Conservation (phyloP, 2,329 filamentous ascomycete species). For the Pestalotiopsis sp. region DNA sequence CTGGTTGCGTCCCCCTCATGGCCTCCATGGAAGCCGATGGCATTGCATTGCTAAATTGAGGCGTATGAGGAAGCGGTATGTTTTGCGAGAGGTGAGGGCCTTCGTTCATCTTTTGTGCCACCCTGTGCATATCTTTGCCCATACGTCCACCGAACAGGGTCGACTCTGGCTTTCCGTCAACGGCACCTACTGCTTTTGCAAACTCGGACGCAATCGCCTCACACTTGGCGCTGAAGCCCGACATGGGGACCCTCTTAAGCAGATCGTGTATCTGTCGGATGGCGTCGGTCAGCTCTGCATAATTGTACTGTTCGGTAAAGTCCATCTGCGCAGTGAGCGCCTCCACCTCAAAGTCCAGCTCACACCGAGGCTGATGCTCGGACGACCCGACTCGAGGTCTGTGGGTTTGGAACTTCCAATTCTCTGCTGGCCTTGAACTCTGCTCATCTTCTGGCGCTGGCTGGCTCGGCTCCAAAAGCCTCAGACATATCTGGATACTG, state of each 20-base stretch:
- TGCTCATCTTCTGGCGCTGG: neutral
- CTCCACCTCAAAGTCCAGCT: conserved; percentile 14
- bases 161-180: conserved; percentile 17
- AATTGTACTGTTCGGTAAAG: conserved; percentile 19
- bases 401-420: conserved; percentile 14
- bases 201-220: conserved; percentile 25
- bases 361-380: conserved; percentile 9
- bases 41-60: neutral
- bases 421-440: neutral
- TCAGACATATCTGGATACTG: conserved; percentile 24
- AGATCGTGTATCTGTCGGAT: conserved; percentile 23
- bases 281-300: conserved; percentile 20
- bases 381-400: conserved; percentile 7
- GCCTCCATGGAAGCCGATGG: neutral
- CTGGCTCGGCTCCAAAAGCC: conserved; percentile 20
- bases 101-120: neutral
- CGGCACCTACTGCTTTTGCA: conserved; percentile 22
- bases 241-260: conserved; percentile 26
- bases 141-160: conserved; percentile 14
- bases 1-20: neutral
- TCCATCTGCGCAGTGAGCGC: neutral
- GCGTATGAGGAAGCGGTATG: neutral
- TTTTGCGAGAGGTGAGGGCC: neutral
- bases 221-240: conserved; percentile 27
- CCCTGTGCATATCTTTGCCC: conserved; percentile 9